phyloP scores from a whole-genome alignment of 2,329 filamentous ascomycete species.

The Periconia sp. region DNA sequence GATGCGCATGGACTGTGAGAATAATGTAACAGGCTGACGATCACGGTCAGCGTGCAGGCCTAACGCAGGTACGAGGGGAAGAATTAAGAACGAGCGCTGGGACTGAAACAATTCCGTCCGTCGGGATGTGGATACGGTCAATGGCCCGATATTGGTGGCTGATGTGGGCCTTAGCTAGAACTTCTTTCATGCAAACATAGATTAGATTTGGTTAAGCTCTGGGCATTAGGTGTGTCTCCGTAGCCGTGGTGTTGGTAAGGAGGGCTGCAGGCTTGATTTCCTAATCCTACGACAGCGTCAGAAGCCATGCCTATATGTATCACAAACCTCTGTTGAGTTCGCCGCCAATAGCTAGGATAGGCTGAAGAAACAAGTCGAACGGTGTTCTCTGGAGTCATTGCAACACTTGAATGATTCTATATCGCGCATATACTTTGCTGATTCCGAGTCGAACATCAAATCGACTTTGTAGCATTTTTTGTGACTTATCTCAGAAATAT shows the following conservation, averaged over 20 bases:
- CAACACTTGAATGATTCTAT: background rate
- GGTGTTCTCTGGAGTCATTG: background rate
- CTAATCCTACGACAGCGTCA: too few species aligned
- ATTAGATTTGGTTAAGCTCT: background rate
- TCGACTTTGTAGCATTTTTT: too few species aligned
- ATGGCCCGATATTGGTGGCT: conserved; percentile 16
- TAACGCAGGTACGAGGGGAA: conserved; percentile 2
- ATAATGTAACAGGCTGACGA: background rate
- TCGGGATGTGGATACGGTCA: conserved; percentile 7
- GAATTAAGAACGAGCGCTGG: background rate
- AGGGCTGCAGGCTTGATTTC: too few species aligned
- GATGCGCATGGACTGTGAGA: background rate
- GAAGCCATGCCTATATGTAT: too few species aligned
- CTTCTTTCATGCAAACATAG: background rate
- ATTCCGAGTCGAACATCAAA: background rate
- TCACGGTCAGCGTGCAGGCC: conserved; percentile 2
- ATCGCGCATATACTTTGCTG: background rate
- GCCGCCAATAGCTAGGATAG: too few species aligned
- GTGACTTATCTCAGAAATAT: too few species aligned
- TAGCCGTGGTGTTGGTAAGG: background rate
- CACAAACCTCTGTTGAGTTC: too few species aligned
- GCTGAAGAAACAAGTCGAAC: too few species aligned
- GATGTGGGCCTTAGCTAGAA: background rate
- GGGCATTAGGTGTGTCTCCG: background rate
- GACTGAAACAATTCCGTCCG: conserved; percentile 16